phyloP scores from a whole-genome alignment of 306 rosid species.

The Nissolia schottii region DNA sequence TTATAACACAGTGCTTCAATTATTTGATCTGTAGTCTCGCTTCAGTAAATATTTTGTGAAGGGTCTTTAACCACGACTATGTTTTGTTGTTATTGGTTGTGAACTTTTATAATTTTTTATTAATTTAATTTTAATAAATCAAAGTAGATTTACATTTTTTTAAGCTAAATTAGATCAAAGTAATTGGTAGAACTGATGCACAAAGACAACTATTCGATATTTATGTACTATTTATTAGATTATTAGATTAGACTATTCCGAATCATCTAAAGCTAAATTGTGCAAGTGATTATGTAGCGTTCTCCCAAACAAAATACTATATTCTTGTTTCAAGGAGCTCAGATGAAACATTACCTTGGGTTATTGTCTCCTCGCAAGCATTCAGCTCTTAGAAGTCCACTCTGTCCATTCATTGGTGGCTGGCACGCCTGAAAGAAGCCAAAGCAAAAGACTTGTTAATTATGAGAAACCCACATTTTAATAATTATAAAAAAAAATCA shows the following conservation, averaged over 20 bases:
- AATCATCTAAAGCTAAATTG: no score
- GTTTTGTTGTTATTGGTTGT: no score
- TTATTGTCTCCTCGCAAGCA: slow-evolving; percentile 35
- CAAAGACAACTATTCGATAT: no score
- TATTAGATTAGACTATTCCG: no score
- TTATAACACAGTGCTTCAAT: not conserved
- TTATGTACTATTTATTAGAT: no score
- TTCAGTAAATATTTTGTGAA: not conserved
- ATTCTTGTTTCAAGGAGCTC: no score
- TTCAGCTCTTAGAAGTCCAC: slow-evolving; percentile 55
- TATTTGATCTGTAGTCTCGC: not conserved
- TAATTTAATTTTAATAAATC: not conserved
- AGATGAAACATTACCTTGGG: no score
- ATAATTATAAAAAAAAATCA: not conserved
- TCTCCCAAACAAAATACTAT: no score
- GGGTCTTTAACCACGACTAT: not conserved
- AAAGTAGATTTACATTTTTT: not conserved
- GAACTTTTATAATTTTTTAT: no score
- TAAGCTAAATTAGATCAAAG: not conserved
- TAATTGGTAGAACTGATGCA: not conserved
- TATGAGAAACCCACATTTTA: not conserved
- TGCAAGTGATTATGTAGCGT: no score
- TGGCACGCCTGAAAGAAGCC: slow-evolving; percentile 48
- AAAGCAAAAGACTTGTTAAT: slow-evolving; percentile 10
- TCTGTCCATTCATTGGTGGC: slow-evolving; percentile 43